phyloP scores from a whole-genome alignment of 2,329 filamentous ascomycete genomes.

The Curvularia spicifera region DNA sequence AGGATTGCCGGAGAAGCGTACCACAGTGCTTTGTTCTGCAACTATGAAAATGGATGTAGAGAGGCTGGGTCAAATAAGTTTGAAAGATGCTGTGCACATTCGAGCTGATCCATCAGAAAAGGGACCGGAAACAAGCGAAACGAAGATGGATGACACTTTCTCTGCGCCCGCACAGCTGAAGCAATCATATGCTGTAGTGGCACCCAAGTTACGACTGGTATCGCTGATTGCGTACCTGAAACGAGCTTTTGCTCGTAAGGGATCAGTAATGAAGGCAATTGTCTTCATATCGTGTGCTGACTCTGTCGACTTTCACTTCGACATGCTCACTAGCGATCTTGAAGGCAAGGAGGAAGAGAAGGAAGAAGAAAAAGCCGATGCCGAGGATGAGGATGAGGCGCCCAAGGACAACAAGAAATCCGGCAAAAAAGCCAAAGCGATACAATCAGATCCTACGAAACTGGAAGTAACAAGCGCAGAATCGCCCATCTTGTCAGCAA shows the following conservation, averaged over 20 bases:
- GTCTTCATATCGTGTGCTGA: constrained; percentile 97
- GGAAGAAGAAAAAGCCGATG: constrained; percentile 26
- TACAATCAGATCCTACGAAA: constrained; percentile 51
- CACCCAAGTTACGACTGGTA: constrained; percentile 88
- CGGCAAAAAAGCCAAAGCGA: constrained; percentile 49
- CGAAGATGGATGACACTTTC: constrained; percentile 63
- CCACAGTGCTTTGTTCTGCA: constrained; percentile 91
- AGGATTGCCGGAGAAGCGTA: constrained; percentile 74
- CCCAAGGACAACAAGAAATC: constrained; percentile 24
- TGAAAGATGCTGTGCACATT: constrained; percentile 90
- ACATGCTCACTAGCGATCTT: constrained; percentile 67
- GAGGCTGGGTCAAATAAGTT: constrained; percentile 88
- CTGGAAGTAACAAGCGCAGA: constrained; percentile 66
- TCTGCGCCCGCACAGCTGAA: constrained; percentile 90
- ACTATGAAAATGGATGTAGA: constrained; percentile 99
- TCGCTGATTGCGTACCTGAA: constrained; percentile 85
- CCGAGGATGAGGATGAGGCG: constrained; percentile 21
- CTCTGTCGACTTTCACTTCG: constrained; percentile 95
- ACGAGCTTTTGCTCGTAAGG: constrained; percentile 84
- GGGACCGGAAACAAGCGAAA: constrained; percentile 56
- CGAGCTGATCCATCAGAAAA: constrained; percentile 67
- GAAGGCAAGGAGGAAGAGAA: constrained; percentile 40
- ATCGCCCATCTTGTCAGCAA: constrained; percentile 74
- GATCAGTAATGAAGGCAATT: constrained; percentile 94
- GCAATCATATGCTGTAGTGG: constrained; percentile 85